These are phyloP conservation scores for Tetrahymena malaccensis DNA, from an alignment of 73 alveolate genomes.

Conservation along the genomic window DNA sequence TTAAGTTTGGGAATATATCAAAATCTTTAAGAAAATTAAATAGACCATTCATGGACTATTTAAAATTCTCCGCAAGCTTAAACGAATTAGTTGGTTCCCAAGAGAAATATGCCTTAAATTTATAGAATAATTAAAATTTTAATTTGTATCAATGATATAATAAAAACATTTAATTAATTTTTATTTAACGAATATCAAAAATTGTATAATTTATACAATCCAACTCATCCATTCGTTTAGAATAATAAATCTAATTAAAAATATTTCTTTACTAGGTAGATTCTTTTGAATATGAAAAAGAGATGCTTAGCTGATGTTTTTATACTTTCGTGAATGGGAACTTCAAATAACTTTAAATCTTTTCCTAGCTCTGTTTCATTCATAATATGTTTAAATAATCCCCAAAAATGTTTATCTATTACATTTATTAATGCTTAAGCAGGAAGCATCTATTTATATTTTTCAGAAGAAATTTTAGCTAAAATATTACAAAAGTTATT, in stretches of 20 bases:
- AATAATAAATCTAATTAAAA: not conserved
- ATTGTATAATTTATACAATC: not conserved
- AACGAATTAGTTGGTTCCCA: not conserved
- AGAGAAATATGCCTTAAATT: not conserved
- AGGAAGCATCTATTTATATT: not conserved
- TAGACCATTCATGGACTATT: not conserved
- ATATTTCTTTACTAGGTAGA: not conserved
- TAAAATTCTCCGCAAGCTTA: not conserved
- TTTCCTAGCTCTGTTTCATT: not conserved
- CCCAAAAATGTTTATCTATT: not conserved
- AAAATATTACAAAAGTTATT: not conserved
- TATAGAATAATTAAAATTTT: not conserved
- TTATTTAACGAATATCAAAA: not conserved
- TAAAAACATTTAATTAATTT: not conserved
- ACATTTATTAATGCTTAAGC: not conserved
- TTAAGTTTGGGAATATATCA: not conserved
- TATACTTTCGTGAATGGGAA: not conserved
- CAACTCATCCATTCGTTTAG: not conserved
- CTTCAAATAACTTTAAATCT: not conserved
- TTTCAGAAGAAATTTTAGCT: not conserved
- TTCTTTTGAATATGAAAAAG: not conserved
- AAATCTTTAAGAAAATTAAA: not conserved
- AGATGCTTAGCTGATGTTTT: not conserved
- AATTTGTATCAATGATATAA: no score
- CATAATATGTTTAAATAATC: not conserved